phyloP scores from a whole-genome alignment of 2,329 filamentous ascomycete species.

The Stylonectria norvegica region DNA sequence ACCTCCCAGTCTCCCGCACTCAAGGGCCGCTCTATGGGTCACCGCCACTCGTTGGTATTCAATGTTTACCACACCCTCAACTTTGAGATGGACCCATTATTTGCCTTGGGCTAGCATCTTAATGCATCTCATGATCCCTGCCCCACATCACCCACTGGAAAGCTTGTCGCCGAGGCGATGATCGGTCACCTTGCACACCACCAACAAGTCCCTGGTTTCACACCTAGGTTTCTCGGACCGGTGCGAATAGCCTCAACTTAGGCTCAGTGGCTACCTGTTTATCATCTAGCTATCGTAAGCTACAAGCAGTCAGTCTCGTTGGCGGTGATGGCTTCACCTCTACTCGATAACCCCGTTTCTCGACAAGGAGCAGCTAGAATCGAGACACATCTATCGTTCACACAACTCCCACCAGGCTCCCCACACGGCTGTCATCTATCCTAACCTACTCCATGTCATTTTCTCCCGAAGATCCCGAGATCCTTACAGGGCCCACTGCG shows the following conservation, averaged over 20 bases:
- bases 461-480: conserved; percentile 7
- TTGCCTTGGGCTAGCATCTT: conserved; percentile 22
- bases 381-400: too few species aligned
- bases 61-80: conserved; percentile 23
- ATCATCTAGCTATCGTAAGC: too few species aligned
- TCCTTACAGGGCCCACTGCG: conserved; percentile 4
- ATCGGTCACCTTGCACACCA: conserved; percentile 22
- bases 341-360: too few species aligned
- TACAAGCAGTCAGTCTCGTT: too few species aligned
- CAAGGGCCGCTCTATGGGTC: conserved; percentile 16
- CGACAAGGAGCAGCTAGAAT: too few species aligned
- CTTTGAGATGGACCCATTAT: conserved; percentile 22
- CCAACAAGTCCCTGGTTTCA: conserved; percentile 14
- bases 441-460: too few species aligned
- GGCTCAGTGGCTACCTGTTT: too few species aligned
- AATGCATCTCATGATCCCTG: conserved; percentile 29
- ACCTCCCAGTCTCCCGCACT: conserved; percentile 12
- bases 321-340: too few species aligned
- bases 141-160: conserved; percentile 28
- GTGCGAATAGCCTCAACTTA: too few species aligned
- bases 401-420: too few species aligned
- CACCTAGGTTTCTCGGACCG: conserved; percentile 15
- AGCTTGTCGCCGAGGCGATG: conserved; percentile 13
- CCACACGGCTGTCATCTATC: too few species aligned
- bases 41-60: conserved; percentile 10